Percentiles rank a stretch among this genome's conserved stretches.
These are phyloP conservation scores for Biscogniauxia marginata DNA, from an alignment of 2,329 filamentous ascomycete genomes.

Conservation along the genomic window DNA sequence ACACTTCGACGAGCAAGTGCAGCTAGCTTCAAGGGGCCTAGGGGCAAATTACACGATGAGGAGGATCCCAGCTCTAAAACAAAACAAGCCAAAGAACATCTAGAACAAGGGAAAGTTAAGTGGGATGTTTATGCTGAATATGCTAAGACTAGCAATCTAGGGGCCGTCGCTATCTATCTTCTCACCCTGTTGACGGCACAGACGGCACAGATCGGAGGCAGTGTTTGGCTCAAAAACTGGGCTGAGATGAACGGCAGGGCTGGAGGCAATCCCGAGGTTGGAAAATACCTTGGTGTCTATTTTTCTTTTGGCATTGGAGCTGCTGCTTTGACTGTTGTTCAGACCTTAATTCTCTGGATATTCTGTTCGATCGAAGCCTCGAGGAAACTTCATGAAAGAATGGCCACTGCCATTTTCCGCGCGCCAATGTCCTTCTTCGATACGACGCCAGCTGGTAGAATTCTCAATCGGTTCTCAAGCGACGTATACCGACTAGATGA, in stretches of 20 bases:
- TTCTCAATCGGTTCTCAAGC: constrained; percentile 93
- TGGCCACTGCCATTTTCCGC: constrained; percentile 96
- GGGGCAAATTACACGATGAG: constrained; percentile 82
- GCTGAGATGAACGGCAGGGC: constrained; percentile 71
- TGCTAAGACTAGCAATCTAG: constrained; percentile 87
- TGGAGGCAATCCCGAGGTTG: constrained; percentile 71
- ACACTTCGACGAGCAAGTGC: constrained; percentile 89
- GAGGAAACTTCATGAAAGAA: constrained; percentile 91
- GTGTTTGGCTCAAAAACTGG: constrained; percentile 93
- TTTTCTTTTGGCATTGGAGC: constrained; percentile 91
- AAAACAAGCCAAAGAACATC: constrained; percentile 82
- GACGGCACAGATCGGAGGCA: constrained; percentile 77
- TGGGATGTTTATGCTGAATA: constrained; percentile 95
- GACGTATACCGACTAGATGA: constrained; percentile 85
- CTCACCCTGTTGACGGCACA: constrained; percentile 76
- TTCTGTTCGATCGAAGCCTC: constrained; percentile 99
- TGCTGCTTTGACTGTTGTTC: constrained; percentile 79
- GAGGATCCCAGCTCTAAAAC: constrained; percentile 74
- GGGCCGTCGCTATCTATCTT: constrained; percentile 79
- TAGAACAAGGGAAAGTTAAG: constrained; percentile 96
- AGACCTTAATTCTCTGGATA: constrained; percentile 96
- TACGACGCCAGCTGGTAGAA: constrained; percentile 92
- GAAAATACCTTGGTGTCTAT: constrained; percentile 92
- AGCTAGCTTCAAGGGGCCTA: constrained; percentile 82
- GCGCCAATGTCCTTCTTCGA: constrained; percentile 99